Conservation (phyloP, 73 alveolate genomes). For the Effrenium voratum region DNA sequence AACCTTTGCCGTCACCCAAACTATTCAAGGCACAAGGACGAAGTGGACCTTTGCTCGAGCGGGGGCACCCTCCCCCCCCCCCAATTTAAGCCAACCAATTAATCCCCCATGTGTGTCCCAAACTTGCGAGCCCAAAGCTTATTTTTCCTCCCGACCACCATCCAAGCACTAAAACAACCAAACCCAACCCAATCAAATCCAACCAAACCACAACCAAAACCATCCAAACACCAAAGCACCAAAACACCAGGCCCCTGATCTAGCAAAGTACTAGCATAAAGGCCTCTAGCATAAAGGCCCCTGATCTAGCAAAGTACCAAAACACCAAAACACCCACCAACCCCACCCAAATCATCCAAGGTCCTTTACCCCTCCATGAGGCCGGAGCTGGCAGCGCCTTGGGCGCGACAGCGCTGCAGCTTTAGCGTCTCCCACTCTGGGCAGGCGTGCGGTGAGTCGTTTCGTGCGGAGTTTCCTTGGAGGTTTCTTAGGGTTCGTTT, state of each 20-base stretch:
- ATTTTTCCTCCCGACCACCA: background rate
- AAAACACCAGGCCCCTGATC: background rate
- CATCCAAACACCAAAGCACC: background rate
- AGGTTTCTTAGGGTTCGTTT: too few relatives aligned
- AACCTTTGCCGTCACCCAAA: too few relatives aligned
- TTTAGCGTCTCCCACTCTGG: slow-evolving; percentile 28
- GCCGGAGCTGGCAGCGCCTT: background rate
- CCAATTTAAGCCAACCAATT: too few relatives aligned
- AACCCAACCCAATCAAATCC: background rate
- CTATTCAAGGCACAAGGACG: too few relatives aligned
- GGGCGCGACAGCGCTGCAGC: slow-evolving; percentile 22
- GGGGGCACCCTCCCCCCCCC: too few relatives aligned
- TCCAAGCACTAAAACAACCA: background rate
- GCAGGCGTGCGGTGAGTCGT: too few relatives aligned
- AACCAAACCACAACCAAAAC: background rate
- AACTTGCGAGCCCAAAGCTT: too few relatives aligned
- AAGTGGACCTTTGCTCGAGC: too few relatives aligned
- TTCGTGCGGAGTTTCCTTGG: too few relatives aligned
- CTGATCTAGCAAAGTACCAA: background rate
- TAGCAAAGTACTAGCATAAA: background rate
- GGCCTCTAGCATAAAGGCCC: background rate
- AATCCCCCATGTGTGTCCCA: too few relatives aligned
- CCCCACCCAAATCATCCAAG: background rate
- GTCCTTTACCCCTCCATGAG: background rate
- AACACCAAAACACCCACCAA: background rate